Conservation (phyloP, 2,329 filamentous ascomycete genomes). For the Penicillium sp. region DNA sequence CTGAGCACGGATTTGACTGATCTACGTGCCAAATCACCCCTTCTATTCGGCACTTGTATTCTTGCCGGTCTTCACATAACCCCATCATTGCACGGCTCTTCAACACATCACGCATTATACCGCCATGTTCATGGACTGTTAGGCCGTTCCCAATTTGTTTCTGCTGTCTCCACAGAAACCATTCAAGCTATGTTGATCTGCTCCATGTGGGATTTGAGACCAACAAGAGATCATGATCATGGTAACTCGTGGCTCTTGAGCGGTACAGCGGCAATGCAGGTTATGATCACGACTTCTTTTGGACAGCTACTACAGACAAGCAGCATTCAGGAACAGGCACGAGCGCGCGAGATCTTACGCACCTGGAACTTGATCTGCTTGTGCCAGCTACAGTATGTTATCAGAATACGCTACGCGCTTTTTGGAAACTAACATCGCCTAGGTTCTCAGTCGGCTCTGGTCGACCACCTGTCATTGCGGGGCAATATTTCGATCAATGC, state of each 20-base stretch:
- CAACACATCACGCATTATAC: constrained; percentile 13
- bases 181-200: constrained; percentile 17
- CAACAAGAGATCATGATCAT: constrained; percentile 13
- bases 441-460: constrained; percentile 16
- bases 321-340: neutral
- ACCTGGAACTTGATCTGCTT: constrained; percentile 18
- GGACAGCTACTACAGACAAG: constrained; percentile 3
- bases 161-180: constrained; percentile 7
- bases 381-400: constrained; percentile 15
- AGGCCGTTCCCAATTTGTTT: constrained; percentile 8
- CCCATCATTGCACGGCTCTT: constrained; percentile 9
- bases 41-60: constrained; percentile 15
- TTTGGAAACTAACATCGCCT: neutral
- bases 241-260: constrained; percentile 16
- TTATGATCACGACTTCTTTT: constrained; percentile 13
- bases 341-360: constrained; percentile 8
- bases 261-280: constrained; percentile 13
- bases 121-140: constrained; percentile 9
- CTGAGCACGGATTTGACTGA: constrained; percentile 6
- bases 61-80: constrained; percentile 13
- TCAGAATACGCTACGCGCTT: neutral
- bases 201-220: constrained; percentile 17
- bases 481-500: constrained; percentile 14
- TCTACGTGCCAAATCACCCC: constrained; percentile 7
- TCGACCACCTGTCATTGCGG: constrained; percentile 13